Evolutionary conservation across 257 asterid genomes (phyloP).

Genomic region (Salvia miltiorrhiza): DNA sequence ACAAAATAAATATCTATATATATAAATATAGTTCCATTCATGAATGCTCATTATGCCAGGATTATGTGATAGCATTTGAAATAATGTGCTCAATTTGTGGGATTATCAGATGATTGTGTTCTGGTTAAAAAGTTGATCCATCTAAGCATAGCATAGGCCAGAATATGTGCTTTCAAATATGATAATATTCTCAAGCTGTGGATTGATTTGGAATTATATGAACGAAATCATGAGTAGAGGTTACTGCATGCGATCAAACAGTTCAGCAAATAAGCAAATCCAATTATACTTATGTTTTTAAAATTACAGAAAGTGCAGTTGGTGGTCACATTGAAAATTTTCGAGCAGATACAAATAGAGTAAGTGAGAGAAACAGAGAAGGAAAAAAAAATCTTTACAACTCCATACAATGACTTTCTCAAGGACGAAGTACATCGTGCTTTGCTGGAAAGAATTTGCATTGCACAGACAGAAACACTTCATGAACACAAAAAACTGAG

Average conservation of each 20-base stretch:
- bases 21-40: neutral
- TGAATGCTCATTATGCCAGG: conserved; percentile 6
- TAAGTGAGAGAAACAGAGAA: neutral
- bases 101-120: neutral
- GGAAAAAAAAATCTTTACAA: neutral
- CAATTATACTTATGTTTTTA: neutral
- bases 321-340: neutral
- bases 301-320: neutral
- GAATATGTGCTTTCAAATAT: neutral
- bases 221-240: neutral
- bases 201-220: neutral
- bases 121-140: neutral
- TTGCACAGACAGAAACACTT: neutral
- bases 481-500: neutral
- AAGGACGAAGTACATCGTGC: neutral
- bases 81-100: neutral
- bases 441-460: neutral
- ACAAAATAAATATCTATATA: conserved; percentile 20
- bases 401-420: neutral
- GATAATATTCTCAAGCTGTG: neutral
- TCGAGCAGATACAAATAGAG: neutral
- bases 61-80: neutral
- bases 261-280: neutral
- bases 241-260: neutral
- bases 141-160: neutral